Base-by-base conservation (phyloP, 768 basidiomycete species). In the Pisolithus albus region DNA sequence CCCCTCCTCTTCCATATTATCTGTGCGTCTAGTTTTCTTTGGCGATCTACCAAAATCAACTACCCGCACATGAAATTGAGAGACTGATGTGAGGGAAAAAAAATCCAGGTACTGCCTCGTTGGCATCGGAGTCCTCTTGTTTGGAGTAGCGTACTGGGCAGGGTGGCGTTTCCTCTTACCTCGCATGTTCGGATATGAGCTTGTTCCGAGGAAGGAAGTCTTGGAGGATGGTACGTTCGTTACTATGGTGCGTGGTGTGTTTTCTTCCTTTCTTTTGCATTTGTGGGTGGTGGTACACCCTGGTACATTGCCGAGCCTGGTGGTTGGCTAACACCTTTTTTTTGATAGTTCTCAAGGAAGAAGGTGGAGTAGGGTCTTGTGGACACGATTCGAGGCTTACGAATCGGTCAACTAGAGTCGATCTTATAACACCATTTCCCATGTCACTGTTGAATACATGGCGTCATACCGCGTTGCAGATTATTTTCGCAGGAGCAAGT, bases 1-100 rank as follows among this genome's bases (percentile, higher is more conserved):
- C 81, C 0, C 80, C 80, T 10, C 78, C 82, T 10, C 58, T 83
- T 34, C 79, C 81, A 3, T 82, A 82, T 52, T 82, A 81, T 59
- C 57, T 81, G 73, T 75, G 52, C 10, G 57, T 53, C 18, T 10
- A 4, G 44, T 9, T 44, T 44, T 5, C 39, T 45, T 23, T 23
- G 21, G 21, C 21, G 21, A 23, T 23, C 21, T 23, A 5, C 23
- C 16, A 2, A 2, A 39, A 19, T 36, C 41, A 0, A 1, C 16
- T 32, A 46, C 9, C 8, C 7, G 11, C 15, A n/a, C 1, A 2
- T 5, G 10, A 18, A 21, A 24, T 11, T 11, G 9, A 34, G 32
- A 4, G 11, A 34, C 32, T 34, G 32, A 34, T 1, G 32, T 23
- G 21, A 34, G 11, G 13, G 32, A 9, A 34, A 34, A 34, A 10